Evolutionary conservation across 345 rosid genomes (phyloP).

Genomic region (Eucalyptus microcorys): DNA sequence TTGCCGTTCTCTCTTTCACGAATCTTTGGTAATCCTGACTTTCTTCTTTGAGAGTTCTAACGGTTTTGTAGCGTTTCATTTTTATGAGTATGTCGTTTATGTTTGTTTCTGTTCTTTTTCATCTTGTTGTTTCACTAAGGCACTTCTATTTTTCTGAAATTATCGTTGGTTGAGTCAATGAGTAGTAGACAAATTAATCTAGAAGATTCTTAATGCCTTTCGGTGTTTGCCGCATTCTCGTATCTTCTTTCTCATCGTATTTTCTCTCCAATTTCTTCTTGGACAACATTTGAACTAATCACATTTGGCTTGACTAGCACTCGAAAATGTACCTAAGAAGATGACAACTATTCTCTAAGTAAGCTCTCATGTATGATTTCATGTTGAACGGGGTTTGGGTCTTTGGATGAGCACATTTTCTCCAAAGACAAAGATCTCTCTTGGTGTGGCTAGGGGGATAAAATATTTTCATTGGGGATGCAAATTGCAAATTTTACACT

Average conservation of each 20-base stretch:
- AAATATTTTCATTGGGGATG: background rate
- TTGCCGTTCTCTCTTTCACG: background rate
- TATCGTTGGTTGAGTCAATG: background rate
- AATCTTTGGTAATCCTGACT: background rate
- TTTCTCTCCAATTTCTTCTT: background rate
- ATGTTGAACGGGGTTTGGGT: background rate
- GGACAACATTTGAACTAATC: background rate
- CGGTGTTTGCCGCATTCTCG: no score
- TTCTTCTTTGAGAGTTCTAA: no score
- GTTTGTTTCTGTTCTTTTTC: background rate
- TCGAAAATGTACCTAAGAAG: background rate
- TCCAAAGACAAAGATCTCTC: no score
- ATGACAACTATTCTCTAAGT: background rate
- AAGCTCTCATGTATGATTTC: background rate
- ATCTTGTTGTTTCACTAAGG: background rate
- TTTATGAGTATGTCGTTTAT: background rate
- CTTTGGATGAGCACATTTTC: no score
- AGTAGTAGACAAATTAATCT: background rate
- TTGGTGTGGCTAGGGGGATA: background rate
- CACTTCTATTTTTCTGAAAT: background rate
- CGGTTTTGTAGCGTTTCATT: slow-evolving; percentile 20
- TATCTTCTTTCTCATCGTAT: no score
- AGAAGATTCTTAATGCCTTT: background rate
- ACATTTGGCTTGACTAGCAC: background rate
- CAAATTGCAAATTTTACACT: background rate